Percentiles rank a stretch among this genome's conserved stretches.
phyloP scores from a whole-genome alignment of 108 stramenopile species.

The Asterionellopsis glacialis region DNA sequence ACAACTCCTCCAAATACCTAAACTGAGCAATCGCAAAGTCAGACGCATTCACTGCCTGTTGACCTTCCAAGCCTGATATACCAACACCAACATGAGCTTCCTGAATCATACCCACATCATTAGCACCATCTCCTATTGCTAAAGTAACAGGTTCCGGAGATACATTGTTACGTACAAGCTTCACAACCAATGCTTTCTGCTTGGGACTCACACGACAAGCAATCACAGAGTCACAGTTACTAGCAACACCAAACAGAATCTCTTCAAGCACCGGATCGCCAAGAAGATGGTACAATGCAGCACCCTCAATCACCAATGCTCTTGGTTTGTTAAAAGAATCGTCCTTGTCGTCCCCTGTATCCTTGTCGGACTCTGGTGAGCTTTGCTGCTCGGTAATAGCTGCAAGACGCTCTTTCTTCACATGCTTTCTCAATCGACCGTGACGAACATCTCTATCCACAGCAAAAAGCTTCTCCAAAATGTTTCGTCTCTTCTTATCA shows the following conservation, averaged over 20 bases:
- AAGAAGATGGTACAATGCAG: conserved; percentile 76
- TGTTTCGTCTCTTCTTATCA: conserved; percentile 58
- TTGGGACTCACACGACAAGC: conserved; percentile 93
- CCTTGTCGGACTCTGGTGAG: not conserved
- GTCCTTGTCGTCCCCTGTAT: conserved; percentile 9
- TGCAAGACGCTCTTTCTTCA: conserved; percentile 45
- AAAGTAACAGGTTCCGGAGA: conserved; percentile 89
- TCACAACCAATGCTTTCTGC: conserved; percentile 90
- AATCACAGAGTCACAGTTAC: conserved; percentile 84
- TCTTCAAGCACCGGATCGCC: conserved; percentile 73
- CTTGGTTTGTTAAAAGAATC: conserved; percentile 30
- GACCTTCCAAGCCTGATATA: conserved; percentile 94
- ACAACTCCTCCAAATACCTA: conserved; percentile 78
- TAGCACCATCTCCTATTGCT: conserved; percentile 97
- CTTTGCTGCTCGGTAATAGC: conserved; percentile 16
- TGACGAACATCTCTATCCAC: conserved; percentile 75
- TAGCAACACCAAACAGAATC: conserved; percentile 80
- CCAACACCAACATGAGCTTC: conserved; percentile 94
- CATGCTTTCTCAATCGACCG: conserved; percentile 66
- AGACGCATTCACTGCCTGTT: conserved; percentile 94
- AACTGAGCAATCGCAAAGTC: conserved; percentile 96
- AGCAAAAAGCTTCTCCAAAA: conserved; percentile 74
- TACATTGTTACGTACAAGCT: conserved; percentile 79
- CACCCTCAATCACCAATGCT: conserved; percentile 91
- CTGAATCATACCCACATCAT: conserved; percentile 98